Evolutionary conservation across 371 early-diverging fungal genomes (phyloP).

Genomic region (Haplosporangium sp.): DNA sequence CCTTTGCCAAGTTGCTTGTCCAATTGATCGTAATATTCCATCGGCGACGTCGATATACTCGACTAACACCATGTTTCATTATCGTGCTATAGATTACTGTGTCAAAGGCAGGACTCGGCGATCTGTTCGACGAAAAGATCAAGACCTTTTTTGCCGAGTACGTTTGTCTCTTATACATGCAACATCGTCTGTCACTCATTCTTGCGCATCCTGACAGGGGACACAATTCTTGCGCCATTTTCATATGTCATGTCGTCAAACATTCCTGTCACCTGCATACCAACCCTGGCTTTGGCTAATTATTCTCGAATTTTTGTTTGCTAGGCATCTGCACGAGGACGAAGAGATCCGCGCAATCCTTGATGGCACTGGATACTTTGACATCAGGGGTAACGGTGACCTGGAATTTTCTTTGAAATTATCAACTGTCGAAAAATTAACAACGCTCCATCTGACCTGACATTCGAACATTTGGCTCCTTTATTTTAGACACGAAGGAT

Average conservation of each 20-base stretch:
- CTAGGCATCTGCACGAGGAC: slow-evolving; percentile 93
- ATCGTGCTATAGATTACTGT: slow-evolving; percentile 67
- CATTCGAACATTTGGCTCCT: not conserved
- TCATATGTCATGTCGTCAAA: too few species aligned
- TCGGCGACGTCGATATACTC: too few species aligned
- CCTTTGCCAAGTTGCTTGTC: not conserved
- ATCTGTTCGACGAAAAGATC: slow-evolving; percentile 89
- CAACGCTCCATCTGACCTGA: not conserved
- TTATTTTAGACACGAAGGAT: slow-evolving; percentile 70
- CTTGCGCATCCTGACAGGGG: slow-evolving; percentile 3
- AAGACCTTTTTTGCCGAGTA: slow-evolving; percentile 93
- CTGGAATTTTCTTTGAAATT: too few species aligned
- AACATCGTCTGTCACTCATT: too few species aligned
- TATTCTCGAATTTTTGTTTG: not conserved
- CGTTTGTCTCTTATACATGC: too few species aligned
- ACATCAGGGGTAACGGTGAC: slow-evolving; percentile 71
- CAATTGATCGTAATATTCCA: too few species aligned
- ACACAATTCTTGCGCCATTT: too few species aligned
- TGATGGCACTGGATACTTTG: slow-evolving; percentile 93
- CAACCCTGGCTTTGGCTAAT: too few species aligned
- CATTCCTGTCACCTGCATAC: too few species aligned
- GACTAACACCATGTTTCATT: too few species aligned
- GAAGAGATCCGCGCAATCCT: slow-evolving; percentile 95
- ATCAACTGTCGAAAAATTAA: not conserved
- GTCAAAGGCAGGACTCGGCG: slow-evolving; percentile 79